These are phyloP conservation scores for Gypsophila paniculata DNA, from an alignment of 179 eudicot genomes.

Conservation along the genomic window DNA sequence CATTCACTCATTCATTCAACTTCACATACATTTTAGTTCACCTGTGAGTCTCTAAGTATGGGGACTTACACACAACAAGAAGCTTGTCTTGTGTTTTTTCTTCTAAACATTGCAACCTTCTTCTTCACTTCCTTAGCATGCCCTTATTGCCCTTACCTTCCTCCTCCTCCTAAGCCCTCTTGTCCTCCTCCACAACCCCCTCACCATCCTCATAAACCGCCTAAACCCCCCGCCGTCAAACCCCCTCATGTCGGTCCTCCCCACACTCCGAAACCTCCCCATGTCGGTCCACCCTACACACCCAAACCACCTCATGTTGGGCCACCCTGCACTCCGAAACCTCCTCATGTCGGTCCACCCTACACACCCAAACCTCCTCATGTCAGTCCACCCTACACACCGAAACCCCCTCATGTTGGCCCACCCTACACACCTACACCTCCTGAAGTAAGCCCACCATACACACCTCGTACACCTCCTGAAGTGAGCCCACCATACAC, in stretches of 20 bases:
- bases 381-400: not conserved
- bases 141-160: conserved; percentile 22
- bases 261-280: conserved; percentile 1
- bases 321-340: conserved; percentile 10
- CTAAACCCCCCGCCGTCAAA: not conserved
- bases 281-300: conserved; percentile 11
- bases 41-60: conserved; percentile 7
- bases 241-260: conserved; percentile 1
- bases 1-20: conserved; percentile 9
- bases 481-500: conserved; percentile 2
- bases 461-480: conserved; percentile 9
- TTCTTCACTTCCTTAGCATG: conserved; percentile 20
- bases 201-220: conserved; percentile 12
- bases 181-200: conserved; percentile 13
- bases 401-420: no score
- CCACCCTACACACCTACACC: conserved; percentile 8
- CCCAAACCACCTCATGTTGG: conserved; percentile 2
- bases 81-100: not conserved
- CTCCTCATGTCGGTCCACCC: conserved; percentile 9
- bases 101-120: conserved; percentile 13
- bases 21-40: not conserved
- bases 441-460: not conserved
- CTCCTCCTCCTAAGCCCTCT: conserved; percentile 26
- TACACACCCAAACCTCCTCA: conserved; percentile 10
- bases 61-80: not conserved